phyloP scores from a whole-genome alignment of 441 rosid species.

The Adansonia grandidieri region DNA sequence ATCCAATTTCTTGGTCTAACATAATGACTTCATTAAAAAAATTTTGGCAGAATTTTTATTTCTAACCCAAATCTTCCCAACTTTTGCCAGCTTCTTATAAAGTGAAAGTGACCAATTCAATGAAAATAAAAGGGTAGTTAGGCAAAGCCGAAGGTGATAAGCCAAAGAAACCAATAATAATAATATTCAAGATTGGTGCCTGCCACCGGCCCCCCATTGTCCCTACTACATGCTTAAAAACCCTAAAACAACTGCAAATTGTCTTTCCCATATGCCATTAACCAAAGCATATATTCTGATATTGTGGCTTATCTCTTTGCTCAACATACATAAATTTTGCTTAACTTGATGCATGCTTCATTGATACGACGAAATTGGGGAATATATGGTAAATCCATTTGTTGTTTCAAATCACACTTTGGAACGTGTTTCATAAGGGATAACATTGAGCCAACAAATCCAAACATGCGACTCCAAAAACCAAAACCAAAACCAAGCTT shows the following conservation, averaged over 20 bases:
- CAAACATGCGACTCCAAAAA: slow-evolving; percentile 26
- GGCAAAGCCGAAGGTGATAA: slow-evolving; percentile 29
- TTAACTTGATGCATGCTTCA: slow-evolving; percentile 25
- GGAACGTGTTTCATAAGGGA: neutral
- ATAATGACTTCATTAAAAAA: neutral
- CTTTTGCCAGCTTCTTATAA: slow-evolving; percentile 1
- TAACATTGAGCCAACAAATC: neutral
- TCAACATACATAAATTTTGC: neutral
- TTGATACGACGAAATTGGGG: slow-evolving; percentile 25
- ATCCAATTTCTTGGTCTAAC: slow-evolving; percentile 18
- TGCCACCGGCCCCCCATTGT: slow-evolving; percentile 24
- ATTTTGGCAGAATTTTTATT: slow-evolving; percentile 12
- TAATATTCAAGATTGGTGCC: slow-evolving; percentile 26
- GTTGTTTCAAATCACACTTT: neutral
- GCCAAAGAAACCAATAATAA: slow-evolving; percentile 20
- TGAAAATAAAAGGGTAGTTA: slow-evolving; percentile 23
- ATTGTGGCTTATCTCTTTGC: slow-evolving; percentile 17
- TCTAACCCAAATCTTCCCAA: slow-evolving; percentile 17
- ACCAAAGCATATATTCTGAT: slow-evolving; percentile 13
- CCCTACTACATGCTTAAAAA: slow-evolving; percentile 27
- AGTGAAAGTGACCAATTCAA: slow-evolving; percentile 13
- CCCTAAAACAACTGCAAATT: slow-evolving; percentile 24
- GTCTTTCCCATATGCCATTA: slow-evolving; percentile 24
- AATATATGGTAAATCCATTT: slow-evolving; percentile 14
- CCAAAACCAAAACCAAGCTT: slow-evolving; percentile 19